Evolutionary conservation across 2,329 filamentous ascomycete species (phyloP).

Genomic region (Amylocarpus encephaloides): DNA sequence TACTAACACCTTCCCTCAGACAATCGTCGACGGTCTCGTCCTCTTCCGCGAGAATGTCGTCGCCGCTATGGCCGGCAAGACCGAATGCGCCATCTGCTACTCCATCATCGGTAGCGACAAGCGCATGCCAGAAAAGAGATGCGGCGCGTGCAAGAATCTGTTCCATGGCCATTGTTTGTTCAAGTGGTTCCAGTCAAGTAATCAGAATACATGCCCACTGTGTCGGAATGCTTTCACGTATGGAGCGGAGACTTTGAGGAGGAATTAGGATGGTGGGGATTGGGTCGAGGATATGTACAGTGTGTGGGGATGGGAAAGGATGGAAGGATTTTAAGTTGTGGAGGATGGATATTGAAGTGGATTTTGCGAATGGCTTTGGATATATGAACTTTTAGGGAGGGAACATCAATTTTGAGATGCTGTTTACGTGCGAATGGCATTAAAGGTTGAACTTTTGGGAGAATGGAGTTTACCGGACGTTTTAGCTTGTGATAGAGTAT

Average conservation of each 20-base stretch:
- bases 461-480: no score
- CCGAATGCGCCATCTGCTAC: slow-evolving; percentile 95
- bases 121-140: slow-evolving; percentile 86
- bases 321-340: no score
- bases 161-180: slow-evolving; percentile 89
- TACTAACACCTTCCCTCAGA: slow-evolving; percentile 3
- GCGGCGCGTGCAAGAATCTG: slow-evolving; percentile 84
- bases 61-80: slow-evolving; percentile 84
- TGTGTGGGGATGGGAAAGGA: no score
- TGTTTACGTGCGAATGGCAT: no score
- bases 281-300: no score
- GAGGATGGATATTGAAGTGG: no score
- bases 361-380: no score
- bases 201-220: slow-evolving; percentile 83
- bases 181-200: slow-evolving; percentile 95
- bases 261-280: not conserved
- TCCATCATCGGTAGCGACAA: slow-evolving; percentile 85
- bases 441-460: no score
- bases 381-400: no score
- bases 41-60: slow-evolving; percentile 84
- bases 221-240: slow-evolving; percentile 83
- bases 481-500: no score
- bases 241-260: slow-evolving; percentile 6
- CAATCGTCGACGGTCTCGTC: slow-evolving; percentile 77
- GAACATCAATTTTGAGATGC: no score